Percentiles rank a stretch among this genome's conserved stretches.
phyloP scores from a whole-genome alignment of 73 alveolate species.

The Tetrahymena elliotti region DNA sequence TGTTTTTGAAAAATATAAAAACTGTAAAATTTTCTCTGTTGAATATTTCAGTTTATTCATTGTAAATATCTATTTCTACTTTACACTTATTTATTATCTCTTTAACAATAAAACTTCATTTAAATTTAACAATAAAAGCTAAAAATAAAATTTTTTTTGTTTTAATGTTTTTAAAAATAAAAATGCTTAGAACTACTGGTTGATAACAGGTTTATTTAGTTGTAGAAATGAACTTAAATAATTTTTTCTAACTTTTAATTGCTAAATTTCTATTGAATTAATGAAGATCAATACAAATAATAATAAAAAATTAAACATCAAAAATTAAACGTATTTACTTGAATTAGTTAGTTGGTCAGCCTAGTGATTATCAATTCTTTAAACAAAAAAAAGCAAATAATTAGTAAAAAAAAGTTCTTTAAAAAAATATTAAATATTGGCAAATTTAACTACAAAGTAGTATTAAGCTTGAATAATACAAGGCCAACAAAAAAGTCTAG shows the following conservation, averaged over 20 bases:
- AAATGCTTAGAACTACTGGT: background rate
- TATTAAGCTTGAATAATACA: background rate
- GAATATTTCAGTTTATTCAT: too few species aligned
- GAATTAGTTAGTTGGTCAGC: background rate
- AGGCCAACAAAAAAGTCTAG: background rate
- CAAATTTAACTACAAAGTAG: background rate
- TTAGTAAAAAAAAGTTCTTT: background rate
- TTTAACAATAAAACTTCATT: too few species aligned
- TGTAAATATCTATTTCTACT: too few species aligned
- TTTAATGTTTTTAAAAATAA: too few species aligned
- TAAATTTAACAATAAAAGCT: background rate
- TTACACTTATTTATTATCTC: background rate
- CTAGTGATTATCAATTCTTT: background rate
- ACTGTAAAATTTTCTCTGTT: too few species aligned
- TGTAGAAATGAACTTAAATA: background rate
- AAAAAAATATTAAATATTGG: background rate
- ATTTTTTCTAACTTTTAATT: too few species aligned
- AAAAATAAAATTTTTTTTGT: too few species aligned
- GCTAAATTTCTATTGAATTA: background rate
- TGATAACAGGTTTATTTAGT: background rate
- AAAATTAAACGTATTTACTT: background rate
- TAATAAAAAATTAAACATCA: background rate
- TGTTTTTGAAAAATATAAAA: too few species aligned
- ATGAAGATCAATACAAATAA: background rate
- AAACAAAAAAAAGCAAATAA: too few species aligned